phyloP scores from a whole-genome alignment of 2,329 filamentous ascomycete species.

The Exophiala xenobiotica region DNA sequence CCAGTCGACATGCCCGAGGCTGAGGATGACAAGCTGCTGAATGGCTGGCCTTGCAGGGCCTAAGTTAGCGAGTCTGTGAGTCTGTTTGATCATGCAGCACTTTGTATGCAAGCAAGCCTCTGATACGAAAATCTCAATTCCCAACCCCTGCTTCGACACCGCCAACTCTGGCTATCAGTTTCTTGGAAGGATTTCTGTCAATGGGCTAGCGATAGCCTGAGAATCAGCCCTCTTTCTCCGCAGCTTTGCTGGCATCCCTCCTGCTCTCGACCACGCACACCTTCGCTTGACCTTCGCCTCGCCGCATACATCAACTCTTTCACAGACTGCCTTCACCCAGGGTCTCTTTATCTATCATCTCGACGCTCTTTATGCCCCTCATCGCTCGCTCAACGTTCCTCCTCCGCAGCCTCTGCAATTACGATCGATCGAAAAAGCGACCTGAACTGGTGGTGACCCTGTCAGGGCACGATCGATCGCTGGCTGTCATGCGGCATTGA shows the following conservation, averaged over 20 bases:
- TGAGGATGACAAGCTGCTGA: not conserved
- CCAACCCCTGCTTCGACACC: not conserved
- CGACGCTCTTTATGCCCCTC: not conserved
- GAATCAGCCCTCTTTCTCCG: not conserved
- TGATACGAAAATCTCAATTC: not conserved
- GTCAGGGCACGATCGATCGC: not conserved
- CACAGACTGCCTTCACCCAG: not conserved
- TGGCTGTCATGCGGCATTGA: not conserved
- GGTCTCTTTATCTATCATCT: not conserved
- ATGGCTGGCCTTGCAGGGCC: not conserved
- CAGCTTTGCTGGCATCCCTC: not conserved
- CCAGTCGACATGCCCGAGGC: not conserved
- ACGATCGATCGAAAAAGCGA: too few species aligned
- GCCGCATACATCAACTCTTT: not conserved
- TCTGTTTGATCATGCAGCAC: not conserved
- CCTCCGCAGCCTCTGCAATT: too few species aligned
- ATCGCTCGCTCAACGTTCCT: not conserved
- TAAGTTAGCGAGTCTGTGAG: too few species aligned
- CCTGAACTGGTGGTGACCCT: not conserved
- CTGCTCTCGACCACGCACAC: not conserved
- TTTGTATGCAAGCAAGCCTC: not conserved
- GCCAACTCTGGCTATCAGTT: not conserved
- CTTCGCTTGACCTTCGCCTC: not conserved
- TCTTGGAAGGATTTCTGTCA: not conserved
- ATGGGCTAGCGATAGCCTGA: not conserved